Percentiles rank a stretch among this genome's conserved stretches.
Evolutionary conservation across 352 stramenopile genomes (phyloP).

Genomic region (Peronospora tabacina): DNA sequence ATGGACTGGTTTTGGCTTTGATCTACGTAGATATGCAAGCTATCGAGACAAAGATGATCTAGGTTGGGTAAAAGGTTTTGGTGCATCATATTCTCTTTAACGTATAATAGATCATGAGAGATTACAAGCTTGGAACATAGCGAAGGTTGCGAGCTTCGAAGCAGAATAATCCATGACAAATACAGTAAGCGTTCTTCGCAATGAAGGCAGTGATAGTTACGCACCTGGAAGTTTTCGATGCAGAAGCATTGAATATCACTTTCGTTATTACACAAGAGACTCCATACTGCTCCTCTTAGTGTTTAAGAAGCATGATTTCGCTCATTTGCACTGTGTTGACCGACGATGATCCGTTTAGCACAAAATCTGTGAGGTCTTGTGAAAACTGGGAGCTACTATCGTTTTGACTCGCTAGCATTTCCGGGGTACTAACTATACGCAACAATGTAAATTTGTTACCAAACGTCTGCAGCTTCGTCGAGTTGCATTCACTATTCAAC

Average conservation of each 20-base stretch:
- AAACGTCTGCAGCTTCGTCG: conserved; percentile 9
- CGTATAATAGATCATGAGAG: too few relatives aligned
- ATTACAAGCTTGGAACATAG: too few relatives aligned
- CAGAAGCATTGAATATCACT: neutral
- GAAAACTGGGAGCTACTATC: conserved; percentile 21
- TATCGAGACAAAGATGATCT: too few relatives aligned
- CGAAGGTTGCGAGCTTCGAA: too few relatives aligned
- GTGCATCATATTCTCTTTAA: too few relatives aligned
- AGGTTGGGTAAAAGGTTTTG: too few relatives aligned
- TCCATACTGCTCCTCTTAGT: conserved; percentile 14
- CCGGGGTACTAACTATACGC: conserved; percentile 40
- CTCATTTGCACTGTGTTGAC: conserved; percentile 44
- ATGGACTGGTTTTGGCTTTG: too few relatives aligned
- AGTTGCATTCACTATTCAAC: conserved; percentile 1
- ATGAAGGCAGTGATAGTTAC: too few relatives aligned
- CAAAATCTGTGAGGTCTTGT: conserved; percentile 39
- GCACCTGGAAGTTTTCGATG: too few relatives aligned
- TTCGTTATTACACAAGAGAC: conserved; percentile 10
- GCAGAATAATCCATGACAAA: too few relatives aligned
- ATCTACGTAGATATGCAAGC: too few relatives aligned
- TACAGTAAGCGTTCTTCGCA: too few relatives aligned
- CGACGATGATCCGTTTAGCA: conserved; percentile 31
- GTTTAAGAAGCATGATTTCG: conserved; percentile 41
- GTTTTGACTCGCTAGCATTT: conserved; percentile 18
- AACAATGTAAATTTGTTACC: conserved; percentile 26